Evolutionary conservation across 2,329 filamentous ascomycete species (phyloP).

Genomic region (Alternaria conjuncta): DNA sequence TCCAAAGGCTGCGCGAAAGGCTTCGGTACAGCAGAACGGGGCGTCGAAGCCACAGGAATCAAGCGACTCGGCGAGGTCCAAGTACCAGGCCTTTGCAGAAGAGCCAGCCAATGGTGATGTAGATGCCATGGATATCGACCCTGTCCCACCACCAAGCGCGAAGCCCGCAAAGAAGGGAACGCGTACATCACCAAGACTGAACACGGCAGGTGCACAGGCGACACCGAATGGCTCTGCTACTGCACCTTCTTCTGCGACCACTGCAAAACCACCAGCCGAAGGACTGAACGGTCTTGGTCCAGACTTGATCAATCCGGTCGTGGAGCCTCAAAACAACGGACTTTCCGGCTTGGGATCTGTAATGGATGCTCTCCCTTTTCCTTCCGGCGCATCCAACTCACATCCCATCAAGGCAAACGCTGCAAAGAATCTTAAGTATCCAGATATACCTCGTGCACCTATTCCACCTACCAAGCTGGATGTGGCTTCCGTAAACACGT

Average conservation of each 20-base stretch:
- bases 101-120: slow-evolving; percentile 32
- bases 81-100: slow-evolving; percentile 42
- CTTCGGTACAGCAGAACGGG: slow-evolving; percentile 40
- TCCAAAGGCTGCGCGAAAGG: slow-evolving; percentile 37
- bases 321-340: slow-evolving; percentile 48
- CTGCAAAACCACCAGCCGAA: slow-evolving; percentile 19
- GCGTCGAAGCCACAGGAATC: slow-evolving; percentile 39
- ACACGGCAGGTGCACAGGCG: slow-evolving; percentile 7
- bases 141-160: slow-evolving; percentile 34
- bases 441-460: slow-evolving; percentile 60
- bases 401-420: slow-evolving; percentile 50
- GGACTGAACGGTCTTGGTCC: slow-evolving; percentile 54
- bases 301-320: slow-evolving; percentile 60
- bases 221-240: slow-evolving; percentile 23
- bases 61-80: slow-evolving; percentile 31
- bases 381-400: slow-evolving; percentile 58
- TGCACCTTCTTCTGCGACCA: slow-evolving; percentile 22
- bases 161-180: slow-evolving; percentile 13
- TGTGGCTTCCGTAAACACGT: slow-evolving; percentile 57
- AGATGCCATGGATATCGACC: slow-evolving; percentile 59
- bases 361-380: slow-evolving; percentile 62
- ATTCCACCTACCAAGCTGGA: slow-evolving; percentile 52
- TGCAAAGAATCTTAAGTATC: slow-evolving; percentile 54
- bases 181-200: slow-evolving; percentile 10
- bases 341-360: slow-evolving; percentile 64